Percentiles rank a stretch among this genome's conserved stretches.
Conservation (phyloP, 2,329 filamentous ascomycete species). For the Beauveria sp. region DNA sequence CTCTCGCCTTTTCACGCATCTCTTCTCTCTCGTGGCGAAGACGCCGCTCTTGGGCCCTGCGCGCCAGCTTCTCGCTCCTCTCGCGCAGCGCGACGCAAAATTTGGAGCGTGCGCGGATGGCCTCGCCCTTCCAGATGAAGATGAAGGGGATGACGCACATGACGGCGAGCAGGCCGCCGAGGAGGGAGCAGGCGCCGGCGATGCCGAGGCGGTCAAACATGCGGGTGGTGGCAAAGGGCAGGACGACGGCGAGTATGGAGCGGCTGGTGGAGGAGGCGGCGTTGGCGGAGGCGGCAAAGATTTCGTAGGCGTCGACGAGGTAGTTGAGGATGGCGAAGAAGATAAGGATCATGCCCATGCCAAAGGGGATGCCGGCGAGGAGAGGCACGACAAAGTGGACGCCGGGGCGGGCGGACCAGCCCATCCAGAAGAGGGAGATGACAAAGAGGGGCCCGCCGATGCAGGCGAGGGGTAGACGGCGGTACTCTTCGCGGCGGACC, state of each 20-base stretch:
- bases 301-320: conserved; percentile 59
- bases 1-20: conserved; percentile 16
- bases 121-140: conserved; percentile 47
- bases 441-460: conserved; percentile 59
- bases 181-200: conserved; percentile 42
- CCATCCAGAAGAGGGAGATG: conserved; percentile 53
- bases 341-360: conserved; percentile 53
- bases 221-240: conserved; percentile 47
- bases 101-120: conserved; percentile 47
- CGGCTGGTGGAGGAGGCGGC: conserved; percentile 82
- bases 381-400: conserved; percentile 50
- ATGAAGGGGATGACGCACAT: conserved; percentile 45
- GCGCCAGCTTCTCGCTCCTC: conserved; percentile 39
- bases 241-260: conserved; percentile 80
- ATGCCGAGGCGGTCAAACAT: conserved; percentile 44
- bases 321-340: conserved; percentile 60
- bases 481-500: conserved; percentile 56
- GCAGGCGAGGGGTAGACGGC: conserved; percentile 64
- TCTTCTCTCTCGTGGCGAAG: conserved; percentile 22
- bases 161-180: conserved; percentile 41
- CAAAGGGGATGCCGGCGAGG: conserved; percentile 54
- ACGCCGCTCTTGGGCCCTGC: conserved; percentile 28
- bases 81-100: conserved; percentile 55
- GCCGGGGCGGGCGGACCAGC: conserved; percentile 43
- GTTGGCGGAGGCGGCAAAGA: conserved; percentile 65